Conservation (phyloP, 1,284 basidiomycete genomes). For the Boletus albobrunnescens region DNA sequence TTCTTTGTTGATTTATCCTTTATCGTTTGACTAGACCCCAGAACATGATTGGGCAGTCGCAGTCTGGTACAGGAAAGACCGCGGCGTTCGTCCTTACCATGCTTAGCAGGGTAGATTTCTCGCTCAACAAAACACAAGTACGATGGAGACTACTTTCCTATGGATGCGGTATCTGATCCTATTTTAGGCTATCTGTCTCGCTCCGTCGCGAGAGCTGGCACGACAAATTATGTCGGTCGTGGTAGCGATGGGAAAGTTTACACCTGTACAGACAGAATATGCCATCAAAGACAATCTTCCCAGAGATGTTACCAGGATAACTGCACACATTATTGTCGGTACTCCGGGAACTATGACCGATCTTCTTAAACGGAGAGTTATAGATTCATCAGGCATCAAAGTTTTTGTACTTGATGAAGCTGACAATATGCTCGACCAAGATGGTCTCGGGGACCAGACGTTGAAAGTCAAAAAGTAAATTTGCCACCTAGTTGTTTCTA, state of each 20-base stretch:
- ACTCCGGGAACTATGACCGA: conserved; percentile 96
- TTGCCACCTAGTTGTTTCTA: neutral
- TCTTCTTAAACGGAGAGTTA: conserved; percentile 67
- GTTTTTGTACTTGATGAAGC: conserved; percentile 98
- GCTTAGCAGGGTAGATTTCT: conserved; percentile 91
- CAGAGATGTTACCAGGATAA: conserved; percentile 65
- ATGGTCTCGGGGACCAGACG: conserved; percentile 96
- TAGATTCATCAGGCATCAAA: conserved; percentile 80
- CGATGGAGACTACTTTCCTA: conserved; percentile 15
- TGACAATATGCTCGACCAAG: conserved; percentile 97
- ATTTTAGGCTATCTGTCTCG: conserved; percentile 81
- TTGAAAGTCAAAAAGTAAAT: conserved; percentile 83
- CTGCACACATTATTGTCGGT: conserved; percentile 91
- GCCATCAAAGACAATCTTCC: conserved; percentile 87
- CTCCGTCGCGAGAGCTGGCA: conserved; percentile 94
- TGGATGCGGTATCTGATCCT: conserved; percentile 5
- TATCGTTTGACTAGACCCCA: conserved; percentile 59
- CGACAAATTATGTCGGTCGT: conserved; percentile 97
- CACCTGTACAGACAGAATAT: conserved; percentile 87
- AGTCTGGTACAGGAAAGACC: conserved; percentile 99
- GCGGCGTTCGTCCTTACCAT: conserved; percentile 98
- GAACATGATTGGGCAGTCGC: conserved; percentile 99
- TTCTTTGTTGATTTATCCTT: conserved; percentile 1
- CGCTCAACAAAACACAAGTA: conserved; percentile 81
- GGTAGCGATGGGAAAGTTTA: conserved; percentile 93